Evolutionary conservation across 208 protist genomes (phyloP).

Genomic region (Acanthamoeba royreba): DNA sequence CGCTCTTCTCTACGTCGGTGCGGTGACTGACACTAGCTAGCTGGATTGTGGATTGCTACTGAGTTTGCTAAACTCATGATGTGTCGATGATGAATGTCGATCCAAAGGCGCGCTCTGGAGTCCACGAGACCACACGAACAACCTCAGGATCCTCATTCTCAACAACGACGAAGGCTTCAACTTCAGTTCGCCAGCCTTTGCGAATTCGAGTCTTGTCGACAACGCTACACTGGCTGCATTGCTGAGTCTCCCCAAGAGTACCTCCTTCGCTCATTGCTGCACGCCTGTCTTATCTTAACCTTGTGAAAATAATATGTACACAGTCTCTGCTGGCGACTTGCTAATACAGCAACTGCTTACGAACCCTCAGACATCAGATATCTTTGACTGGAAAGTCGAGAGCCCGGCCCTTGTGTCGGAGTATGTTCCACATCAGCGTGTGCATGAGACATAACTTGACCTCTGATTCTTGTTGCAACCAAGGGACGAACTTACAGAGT

Average conservation of each 20-base stretch:
- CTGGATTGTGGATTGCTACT: not conserved
- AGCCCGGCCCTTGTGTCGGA: not conserved
- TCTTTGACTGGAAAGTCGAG: slow-evolving; percentile 3
- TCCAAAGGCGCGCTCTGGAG: not conserved
- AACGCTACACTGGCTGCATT: not conserved
- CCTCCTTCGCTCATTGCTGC: not conserved
- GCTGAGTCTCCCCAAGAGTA: not conserved
- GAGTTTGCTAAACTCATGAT: not conserved
- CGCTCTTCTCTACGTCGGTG: not conserved
- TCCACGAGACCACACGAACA: not conserved
- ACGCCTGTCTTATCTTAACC: not conserved
- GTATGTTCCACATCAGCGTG: not conserved
- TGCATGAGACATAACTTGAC: not conserved
- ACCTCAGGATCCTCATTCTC: not conserved
- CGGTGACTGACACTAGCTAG: not conserved
- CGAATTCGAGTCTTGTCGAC: not conserved
- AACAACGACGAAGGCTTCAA: not conserved
- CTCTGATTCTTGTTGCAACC: not conserved
- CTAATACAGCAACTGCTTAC: not conserved
- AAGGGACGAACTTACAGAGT: not conserved
- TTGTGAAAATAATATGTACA: not conserved
- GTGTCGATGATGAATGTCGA: not conserved
- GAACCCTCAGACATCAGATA: not conserved
- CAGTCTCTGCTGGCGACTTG: not conserved
- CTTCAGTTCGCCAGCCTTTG: not conserved